Evolutionary conservation across 169 alveolate species (phyloP).

Genomic region (Cryptosporidium parvum): DNA sequence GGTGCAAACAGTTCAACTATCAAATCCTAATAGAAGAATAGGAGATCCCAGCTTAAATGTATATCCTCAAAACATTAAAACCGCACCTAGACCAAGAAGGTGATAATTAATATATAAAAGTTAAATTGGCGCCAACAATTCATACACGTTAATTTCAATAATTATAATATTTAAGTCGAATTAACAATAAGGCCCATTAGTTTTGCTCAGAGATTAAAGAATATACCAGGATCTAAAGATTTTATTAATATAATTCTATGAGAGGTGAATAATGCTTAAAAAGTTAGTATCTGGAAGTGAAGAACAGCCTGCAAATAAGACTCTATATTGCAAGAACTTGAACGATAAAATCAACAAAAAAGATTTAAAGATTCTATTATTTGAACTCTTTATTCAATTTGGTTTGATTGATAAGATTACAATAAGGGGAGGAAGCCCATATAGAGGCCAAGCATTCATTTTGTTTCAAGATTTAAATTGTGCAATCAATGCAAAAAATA

Average conservation of each 20-base stretch:
- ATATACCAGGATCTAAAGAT: not conserved
- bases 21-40: constrained; percentile 4
- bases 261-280: constrained; percentile 27
- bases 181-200: too few species aligned
- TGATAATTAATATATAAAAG: not conserved
- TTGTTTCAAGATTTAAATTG: constrained; percentile 51
- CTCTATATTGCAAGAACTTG: constrained; percentile 64
- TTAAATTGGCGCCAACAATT: not conserved
- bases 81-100: constrained; percentile 48
- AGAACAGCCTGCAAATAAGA: constrained; percentile 36
- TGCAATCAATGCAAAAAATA: constrained; percentile 53
- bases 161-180: too few species aligned
- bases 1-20: not conserved
- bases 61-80: constrained; percentile 25
- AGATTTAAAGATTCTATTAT: constrained; percentile 26
- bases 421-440: constrained; percentile 52
- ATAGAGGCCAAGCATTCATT: constrained; percentile 67
- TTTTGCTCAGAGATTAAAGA: not conserved
- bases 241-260: not conserved
- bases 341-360: constrained; percentile 62
- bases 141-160: too few species aligned
- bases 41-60: not conserved
- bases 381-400: constrained; percentile 64
- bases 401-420: constrained; percentile 49
- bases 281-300: constrained; percentile 52